These are phyloP conservation scores for Cladophialophora immunda DNA, from an alignment of 2,329 filamentous ascomycete species.

Conservation along the genomic window DNA sequence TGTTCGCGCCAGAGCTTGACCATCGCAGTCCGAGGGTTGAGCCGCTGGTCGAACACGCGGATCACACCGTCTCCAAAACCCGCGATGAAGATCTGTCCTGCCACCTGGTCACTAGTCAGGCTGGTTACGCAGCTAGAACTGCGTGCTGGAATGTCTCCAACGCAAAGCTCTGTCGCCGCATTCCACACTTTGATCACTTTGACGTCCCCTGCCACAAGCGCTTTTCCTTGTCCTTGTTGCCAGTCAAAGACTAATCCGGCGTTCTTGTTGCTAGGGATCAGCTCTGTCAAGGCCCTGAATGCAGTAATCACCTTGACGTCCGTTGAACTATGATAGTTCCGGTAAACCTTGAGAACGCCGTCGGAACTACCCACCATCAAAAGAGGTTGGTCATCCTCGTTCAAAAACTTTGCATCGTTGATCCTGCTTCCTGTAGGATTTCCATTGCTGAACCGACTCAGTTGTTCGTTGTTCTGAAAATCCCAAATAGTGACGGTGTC, in stretches of 20 bases:
- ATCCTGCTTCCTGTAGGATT: conserved; percentile 92
- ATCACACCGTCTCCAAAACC: conserved; percentile 96
- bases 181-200: conserved; percentile 97
- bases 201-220: conserved; percentile 95
- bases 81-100: conserved; percentile 93
- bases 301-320: conserved; percentile 85
- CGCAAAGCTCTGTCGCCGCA: conserved; percentile 89
- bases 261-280: conserved; percentile 92
- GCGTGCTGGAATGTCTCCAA: conserved; percentile 85
- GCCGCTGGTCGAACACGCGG: conserved; percentile 89
- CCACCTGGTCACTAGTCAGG: conserved; percentile 95
- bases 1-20: conserved; percentile 97
- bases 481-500: conserved; percentile 86
- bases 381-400: conserved; percentile 95
- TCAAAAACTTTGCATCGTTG: conserved; percentile 95
- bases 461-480: conserved; percentile 78
- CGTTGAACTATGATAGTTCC: conserved; percentile 82
- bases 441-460: conserved; percentile 90
- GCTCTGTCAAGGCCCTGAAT: conserved; percentile 91
- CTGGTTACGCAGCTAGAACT: conserved; percentile 96
- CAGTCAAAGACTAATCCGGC: conserved; percentile 97
- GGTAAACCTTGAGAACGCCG: conserved; percentile 90
- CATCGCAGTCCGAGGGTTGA: conserved; percentile 87
- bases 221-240: conserved; percentile 96
- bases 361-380: conserved; percentile 95